These are phyloP conservation scores for Osmanthus fragrans DNA, from an alignment of 257 asterid genomes.

Conservation along the genomic window DNA sequence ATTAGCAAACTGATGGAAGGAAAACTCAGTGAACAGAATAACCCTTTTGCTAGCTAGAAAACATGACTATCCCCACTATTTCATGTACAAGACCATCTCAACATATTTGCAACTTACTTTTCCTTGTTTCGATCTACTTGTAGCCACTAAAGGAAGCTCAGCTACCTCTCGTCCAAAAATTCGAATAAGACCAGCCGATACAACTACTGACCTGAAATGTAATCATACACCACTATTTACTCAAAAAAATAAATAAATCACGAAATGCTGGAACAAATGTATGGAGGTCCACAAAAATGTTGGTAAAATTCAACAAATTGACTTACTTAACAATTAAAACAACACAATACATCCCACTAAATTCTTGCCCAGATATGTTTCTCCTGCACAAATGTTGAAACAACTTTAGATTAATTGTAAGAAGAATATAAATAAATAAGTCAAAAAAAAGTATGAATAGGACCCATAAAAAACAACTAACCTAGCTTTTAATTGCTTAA, in stretches of 20 bases:
- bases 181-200: constrained; percentile 96
- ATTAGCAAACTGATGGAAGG: neutral
- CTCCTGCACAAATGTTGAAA: constrained; percentile 60
- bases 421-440: neutral
- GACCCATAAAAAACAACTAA: neutral
- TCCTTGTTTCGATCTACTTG: constrained; percentile 83
- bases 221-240: neutral
- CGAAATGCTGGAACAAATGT: neutral
- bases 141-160: constrained; percentile 97
- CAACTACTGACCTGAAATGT: constrained; percentile 73
- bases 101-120: constrained; percentile 54
- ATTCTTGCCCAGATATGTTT: constrained; percentile 98
- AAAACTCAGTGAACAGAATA: neutral
- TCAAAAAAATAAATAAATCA: neutral
- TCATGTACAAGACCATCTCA: neutral
- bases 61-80: neutral
- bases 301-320: neutral
- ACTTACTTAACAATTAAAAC: constrained; percentile 85
- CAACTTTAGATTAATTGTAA: neutral
- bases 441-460: neutral
- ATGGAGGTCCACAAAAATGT: neutral
- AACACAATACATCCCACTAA: constrained; percentile 95
- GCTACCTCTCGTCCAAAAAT: constrained; percentile 90
- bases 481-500: neutral
- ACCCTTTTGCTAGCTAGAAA: neutral